Evolutionary conservation across 768 basidiomycete genomes (phyloP), one percentile per base, ranked within the genome.

Genomic region (Lactarius quietus): DNA sequence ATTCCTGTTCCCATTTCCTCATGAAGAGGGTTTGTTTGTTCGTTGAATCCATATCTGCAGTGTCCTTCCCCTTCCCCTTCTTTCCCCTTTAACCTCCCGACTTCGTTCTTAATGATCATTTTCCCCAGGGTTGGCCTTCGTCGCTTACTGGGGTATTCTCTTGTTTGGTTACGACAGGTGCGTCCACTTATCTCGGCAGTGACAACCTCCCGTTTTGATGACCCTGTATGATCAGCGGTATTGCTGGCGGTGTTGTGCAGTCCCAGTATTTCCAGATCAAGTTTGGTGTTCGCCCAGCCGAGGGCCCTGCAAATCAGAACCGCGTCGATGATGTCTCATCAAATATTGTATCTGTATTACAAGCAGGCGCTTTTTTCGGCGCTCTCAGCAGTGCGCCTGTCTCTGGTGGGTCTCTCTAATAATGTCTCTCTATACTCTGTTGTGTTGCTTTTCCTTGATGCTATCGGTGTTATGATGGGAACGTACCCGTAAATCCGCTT

Each of bases 351-450:
- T 91, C 93, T 3, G 90, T 94, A 5, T 81, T 95, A 12, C 93
- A 94, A 73, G 90, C 86, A 5, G 92, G 92, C 14, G 90, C 91
- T 1, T 93, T 94, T 81, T 94, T 94, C 72, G 93, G 93, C 63
- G 90, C 92, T 17, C 73, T 95, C 7, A 82, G 83, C 12, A 87
- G 86, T 68, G 88, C 88, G 1, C 88, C 87, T 0, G 71, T 89
- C 51, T 89, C 89, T 14, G 77, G 90, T 90, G 64, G 57, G 80
- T 76, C 10, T 51, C n/a, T n/a, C n/a, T n/a, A n/a, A n/a, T n/a
- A n/a, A n/a, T n/a, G n/a, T n/a, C n/a, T n/a, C 56, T 41, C 26
- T 64, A 10, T 38, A 29, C 17, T 18, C 17, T 3, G 63, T 51
- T 20, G n/a, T 12, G 18, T 31, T 23, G 35, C 10, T 55, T 52